Conservation (phyloP, 202 grass and related monocot genomes). For the Carex arenaria region DNA sequence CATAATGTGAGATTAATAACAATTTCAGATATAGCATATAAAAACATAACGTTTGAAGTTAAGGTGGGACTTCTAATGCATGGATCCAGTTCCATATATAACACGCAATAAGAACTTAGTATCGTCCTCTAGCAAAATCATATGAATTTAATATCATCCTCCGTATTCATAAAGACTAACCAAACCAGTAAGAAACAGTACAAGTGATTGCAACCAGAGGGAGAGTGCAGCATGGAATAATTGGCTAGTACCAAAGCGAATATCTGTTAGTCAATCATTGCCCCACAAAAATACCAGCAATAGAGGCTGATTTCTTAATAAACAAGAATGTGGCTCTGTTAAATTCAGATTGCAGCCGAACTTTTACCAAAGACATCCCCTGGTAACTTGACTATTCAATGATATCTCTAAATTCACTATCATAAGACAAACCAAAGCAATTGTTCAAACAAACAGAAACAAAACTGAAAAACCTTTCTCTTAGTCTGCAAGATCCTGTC, state of each 20-base stretch:
- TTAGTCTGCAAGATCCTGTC: slow-evolving; percentile 87
- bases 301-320: not conserved
- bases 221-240: not conserved
- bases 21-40: not conserved
- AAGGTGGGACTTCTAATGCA: not conserved
- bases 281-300: not conserved
- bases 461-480: slow-evolving; percentile 54
- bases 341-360: slow-evolving; percentile 7
- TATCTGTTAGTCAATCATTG: not conserved
- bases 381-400: not conserved
- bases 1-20: not conserved
- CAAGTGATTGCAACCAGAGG: not conserved
- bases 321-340: not conserved
- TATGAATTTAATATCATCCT: not conserved
- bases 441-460: not conserved
- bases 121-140: not conserved
- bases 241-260: not conserved
- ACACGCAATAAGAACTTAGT: not conserved
- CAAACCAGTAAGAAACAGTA: not conserved
- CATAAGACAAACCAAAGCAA: not conserved
- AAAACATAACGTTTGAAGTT: not conserved
- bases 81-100: not conserved
- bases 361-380: not conserved
- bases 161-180: not conserved
- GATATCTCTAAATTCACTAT: not conserved